Conservation (phyloP, 345 rosid species). For the Pistacia atlantica region DNA sequence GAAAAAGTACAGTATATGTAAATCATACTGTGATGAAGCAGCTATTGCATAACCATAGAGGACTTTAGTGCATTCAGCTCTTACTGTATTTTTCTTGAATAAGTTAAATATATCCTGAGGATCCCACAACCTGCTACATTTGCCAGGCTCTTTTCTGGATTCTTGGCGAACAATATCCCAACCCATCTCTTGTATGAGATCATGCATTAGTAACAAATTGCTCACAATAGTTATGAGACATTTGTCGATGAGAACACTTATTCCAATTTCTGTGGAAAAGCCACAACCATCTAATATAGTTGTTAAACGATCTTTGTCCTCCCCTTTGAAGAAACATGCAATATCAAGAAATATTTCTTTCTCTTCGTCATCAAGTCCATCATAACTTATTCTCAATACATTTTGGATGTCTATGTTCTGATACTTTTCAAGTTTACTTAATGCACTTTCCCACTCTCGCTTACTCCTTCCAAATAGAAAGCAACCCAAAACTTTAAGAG, state of each 20-base stretch:
- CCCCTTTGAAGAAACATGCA: constrained; percentile 10
- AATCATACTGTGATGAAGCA: background rate
- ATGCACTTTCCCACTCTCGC: background rate
- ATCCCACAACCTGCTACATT: constrained; percentile 14
- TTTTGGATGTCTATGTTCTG: background rate
- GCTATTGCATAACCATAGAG: background rate
- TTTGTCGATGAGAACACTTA: constrained; percentile 5
- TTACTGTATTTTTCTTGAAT: constrained; percentile 9
- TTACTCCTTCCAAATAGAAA: background rate
- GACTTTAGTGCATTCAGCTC: background rate
- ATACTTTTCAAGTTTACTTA: background rate
- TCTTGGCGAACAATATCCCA: background rate
- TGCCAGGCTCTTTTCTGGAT: constrained; percentile 5
- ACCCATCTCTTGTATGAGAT: constrained; percentile 13
- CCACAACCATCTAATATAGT: constrained; percentile 2
- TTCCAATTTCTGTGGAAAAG: constrained; percentile 1
- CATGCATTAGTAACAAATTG: constrained; percentile 2
- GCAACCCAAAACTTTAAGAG: background rate
- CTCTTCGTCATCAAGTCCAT: background rate
- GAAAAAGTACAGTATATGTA: background rate
- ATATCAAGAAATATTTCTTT: background rate
- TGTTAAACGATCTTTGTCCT: background rate
- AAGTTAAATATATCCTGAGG: constrained; percentile 2
- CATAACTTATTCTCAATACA: background rate
- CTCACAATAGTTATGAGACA: background rate